phyloP scores from a whole-genome alignment of 164 flowering plant species.

The Vitis riparia region DNA sequence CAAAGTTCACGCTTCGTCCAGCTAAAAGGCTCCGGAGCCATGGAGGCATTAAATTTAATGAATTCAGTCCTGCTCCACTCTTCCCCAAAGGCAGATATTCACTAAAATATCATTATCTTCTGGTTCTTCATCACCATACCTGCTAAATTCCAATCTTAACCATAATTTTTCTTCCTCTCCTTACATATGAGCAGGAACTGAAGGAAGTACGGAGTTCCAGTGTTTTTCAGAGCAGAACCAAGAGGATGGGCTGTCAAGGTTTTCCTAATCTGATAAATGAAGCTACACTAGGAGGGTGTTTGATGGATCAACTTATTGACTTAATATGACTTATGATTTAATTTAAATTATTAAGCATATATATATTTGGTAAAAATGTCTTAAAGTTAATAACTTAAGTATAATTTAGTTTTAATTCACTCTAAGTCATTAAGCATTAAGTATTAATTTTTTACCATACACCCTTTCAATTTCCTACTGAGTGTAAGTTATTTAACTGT shows the following conservation, averaged over 20 bases:
- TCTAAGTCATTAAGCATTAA: no score
- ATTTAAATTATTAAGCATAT: no score
- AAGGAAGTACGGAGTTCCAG: conserved; percentile 29
- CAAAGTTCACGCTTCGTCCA: conserved; percentile 23
- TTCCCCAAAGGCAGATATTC: conserved; percentile 33
- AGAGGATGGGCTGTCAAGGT: conserved; percentile 68
- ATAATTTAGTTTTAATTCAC: no score
- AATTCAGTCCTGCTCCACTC: conserved; percentile 25
- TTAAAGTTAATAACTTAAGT: no score
- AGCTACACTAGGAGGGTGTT: not conserved
- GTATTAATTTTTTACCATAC: not conserved
- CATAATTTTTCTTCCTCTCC: conserved; percentile 1
- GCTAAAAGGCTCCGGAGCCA: conserved; percentile 33
- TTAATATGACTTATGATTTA: no score
- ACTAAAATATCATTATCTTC: conserved; percentile 3
- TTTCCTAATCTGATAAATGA: conserved; percentile 10
- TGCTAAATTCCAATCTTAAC: not conserved
- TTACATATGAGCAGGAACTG: conserved; percentile 33
- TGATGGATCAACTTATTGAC: no score
- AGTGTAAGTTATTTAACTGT: no score
- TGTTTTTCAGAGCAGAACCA: conserved; percentile 35
- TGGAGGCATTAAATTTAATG: conserved; percentile 18
- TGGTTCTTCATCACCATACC: not conserved
- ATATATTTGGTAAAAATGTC: no score
- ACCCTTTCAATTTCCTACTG: not conserved